Evolutionary conservation across 2,329 filamentous ascomycete genomes (phyloP).

Genomic region (Tolypocladium amazonense): DNA sequence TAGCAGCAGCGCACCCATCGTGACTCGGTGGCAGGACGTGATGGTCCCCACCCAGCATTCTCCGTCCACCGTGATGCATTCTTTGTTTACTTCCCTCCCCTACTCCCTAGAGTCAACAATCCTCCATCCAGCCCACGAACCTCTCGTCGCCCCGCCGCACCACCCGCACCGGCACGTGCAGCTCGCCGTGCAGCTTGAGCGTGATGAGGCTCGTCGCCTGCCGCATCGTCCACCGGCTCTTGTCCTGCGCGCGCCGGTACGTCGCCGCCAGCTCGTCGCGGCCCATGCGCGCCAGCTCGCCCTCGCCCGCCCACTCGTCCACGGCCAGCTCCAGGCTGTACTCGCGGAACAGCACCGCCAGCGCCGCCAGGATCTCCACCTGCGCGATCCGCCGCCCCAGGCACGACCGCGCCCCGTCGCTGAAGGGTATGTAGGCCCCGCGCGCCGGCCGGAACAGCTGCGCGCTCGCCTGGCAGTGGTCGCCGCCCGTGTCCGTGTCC

Average conservation of each 20-base stretch:
- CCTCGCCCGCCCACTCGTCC: conserved; percentile 43
- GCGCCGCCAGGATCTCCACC: conserved; percentile 44
- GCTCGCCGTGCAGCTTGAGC: conserved; percentile 53
- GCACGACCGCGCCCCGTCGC: conserved; percentile 46
- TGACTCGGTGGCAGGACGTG: no score
- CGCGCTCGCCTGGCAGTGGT: conserved; percentile 48
- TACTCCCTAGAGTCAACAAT: not conserved
- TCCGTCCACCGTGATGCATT: no score
- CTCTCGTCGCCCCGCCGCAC: conserved; percentile 60
- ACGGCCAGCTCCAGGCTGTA: conserved; percentile 64
- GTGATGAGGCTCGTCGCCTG: conserved; percentile 56
- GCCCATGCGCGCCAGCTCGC: conserved; percentile 28
- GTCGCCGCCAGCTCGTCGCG: conserved; percentile 15
- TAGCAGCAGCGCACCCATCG: no score
- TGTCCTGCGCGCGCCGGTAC: conserved; percentile 51
- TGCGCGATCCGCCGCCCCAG: conserved; percentile 48
- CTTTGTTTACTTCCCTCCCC: no score
- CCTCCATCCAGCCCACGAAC: conserved; percentile 38
- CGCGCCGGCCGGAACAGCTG: conserved; percentile 48
- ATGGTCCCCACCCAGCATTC: no score
- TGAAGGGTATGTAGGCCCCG: conserved; percentile 49
- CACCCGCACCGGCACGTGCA: conserved; percentile 54
- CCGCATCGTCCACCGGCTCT: conserved; percentile 39
- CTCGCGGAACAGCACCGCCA: conserved; percentile 44
- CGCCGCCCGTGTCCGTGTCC: conserved; percentile 46